phyloP scores from a whole-genome alignment of 1,284 basidiomycete species.

The Ganoderma meredithae region DNA sequence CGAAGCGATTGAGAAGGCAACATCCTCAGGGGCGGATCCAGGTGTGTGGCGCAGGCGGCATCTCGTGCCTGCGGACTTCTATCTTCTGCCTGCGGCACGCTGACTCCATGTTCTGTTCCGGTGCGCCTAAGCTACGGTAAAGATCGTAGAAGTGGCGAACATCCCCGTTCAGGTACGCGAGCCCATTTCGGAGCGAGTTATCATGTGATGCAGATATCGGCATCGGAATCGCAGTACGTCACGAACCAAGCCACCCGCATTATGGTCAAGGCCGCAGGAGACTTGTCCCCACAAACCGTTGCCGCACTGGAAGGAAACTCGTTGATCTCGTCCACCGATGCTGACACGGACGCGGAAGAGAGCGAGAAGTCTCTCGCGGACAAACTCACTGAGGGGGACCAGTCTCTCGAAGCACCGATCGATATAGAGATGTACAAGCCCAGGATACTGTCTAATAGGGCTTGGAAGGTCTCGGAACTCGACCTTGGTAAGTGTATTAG shows the following conservation, averaged over 20 bases:
- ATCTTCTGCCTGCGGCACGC: not conserved
- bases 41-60: conserved; percentile 28
- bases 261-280: conserved; percentile 56
- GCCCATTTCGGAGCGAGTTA: not conserved
- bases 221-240: conserved; percentile 48
- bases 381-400: conserved; percentile 12
- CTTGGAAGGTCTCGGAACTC: conserved; percentile 45
- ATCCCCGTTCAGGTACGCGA: conserved; percentile 49
- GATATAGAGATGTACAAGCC: conserved; percentile 45
- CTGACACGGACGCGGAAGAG: conserved; percentile 14
- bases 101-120: not conserved
- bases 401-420: conserved; percentile 3
- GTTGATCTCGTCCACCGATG: conserved; percentile 6
- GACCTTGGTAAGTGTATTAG: conserved; percentile 41
- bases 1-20: conserved; percentile 52
- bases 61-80: not conserved
- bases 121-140: conserved; percentile 37
- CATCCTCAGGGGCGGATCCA: conserved; percentile 53
- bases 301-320: conserved; percentile 20
- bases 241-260: conserved; percentile 58
- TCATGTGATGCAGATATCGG: not conserved
- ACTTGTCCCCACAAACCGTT: conserved; percentile 39
- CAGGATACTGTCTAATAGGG: conserved; percentile 36
- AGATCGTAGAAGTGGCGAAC: conserved; percentile 56
- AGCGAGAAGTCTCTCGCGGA: conserved; percentile 25